Conservation (phyloP, 176 grass and related monocot genomes). For the Puccinellia tenuiflora region DNA sequence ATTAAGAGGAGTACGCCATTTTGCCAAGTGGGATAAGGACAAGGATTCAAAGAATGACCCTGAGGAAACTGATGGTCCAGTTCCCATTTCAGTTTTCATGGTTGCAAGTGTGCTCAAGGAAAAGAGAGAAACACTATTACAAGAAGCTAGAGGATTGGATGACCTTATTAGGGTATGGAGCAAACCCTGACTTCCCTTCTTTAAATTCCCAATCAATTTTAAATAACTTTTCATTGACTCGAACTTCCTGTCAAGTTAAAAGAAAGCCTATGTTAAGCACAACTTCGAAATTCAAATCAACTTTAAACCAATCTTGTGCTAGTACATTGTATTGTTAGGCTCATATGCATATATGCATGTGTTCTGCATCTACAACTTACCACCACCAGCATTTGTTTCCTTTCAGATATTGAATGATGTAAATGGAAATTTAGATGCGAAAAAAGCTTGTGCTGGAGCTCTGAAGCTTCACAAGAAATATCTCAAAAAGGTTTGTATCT, state of each 20-base stretch:
- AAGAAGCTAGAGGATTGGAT: slow-evolving; percentile 89
- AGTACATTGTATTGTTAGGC: not conserved
- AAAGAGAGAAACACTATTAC: slow-evolving; percentile 81
- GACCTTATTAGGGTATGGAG: slow-evolving; percentile 80
- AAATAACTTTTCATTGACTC: not conserved
- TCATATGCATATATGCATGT: not conserved
- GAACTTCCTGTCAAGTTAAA: not conserved
- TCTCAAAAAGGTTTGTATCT: slow-evolving; percentile 63
- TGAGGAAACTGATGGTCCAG: slow-evolving; percentile 57
- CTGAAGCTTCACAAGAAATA: slow-evolving; percentile 99
- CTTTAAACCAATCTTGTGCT: not conserved
- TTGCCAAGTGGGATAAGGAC: slow-evolving; percentile 83
- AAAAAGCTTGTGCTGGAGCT: slow-evolving; percentile 85
- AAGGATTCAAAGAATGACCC: slow-evolving; percentile 52
- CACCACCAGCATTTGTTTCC: not conserved
- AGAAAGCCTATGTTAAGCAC: not conserved
- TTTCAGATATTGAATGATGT: slow-evolving; percentile 95
- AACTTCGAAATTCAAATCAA: not conserved
- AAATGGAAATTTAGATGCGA: slow-evolving; percentile 91
- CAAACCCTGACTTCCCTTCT: not conserved
- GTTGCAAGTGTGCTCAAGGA: slow-evolving; percentile 99
- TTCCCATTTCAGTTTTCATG: slow-evolving; percentile 98
- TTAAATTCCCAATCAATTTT: not conserved
- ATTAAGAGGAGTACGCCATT: slow-evolving; percentile 74
- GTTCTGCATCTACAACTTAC: not conserved